Percentiles rank a stretch among this genome's conserved stretches.
phyloP scores from a whole-genome alignment of 495 filamentous ascomycete genomes.

The Coniosporium apollinis region DNA sequence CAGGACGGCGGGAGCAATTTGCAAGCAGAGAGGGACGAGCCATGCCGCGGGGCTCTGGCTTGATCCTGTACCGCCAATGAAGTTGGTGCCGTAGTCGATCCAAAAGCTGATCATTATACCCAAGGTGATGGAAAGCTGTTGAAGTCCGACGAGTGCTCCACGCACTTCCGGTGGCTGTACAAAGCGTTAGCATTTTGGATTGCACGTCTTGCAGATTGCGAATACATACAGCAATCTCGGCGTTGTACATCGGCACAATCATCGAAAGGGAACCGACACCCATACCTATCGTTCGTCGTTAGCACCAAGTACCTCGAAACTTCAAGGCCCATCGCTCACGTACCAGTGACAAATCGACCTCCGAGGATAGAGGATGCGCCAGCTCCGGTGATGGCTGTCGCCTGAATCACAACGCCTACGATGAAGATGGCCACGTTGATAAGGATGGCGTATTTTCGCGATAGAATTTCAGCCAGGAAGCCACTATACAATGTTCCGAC shows the following conservation, averaged over 20 bases:
- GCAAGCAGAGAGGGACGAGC: conserved; percentile 22
- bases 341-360: conserved; percentile 56
- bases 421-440: conserved; percentile 58
- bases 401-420: conserved; percentile 60
- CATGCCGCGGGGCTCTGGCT: conserved; percentile 42
- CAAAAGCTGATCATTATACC: conserved; percentile 77
- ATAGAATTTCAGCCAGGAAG: conserved; percentile 56
- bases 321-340: conserved; percentile 3
- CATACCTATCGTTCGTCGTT: conserved; percentile 30
- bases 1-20: conserved; percentile 21
- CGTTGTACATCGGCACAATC: conserved; percentile 54
- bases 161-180: conserved; percentile 36
- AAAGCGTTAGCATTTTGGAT: conserved; percentile 10
- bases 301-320: background rate
- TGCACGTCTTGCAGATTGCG: conserved; percentile 33
- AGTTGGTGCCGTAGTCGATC: conserved; percentile 58
- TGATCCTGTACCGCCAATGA: conserved; percentile 50
- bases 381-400: conserved; percentile 35
- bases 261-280: conserved; percentile 53
- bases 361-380: conserved; percentile 47
- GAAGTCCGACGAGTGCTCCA: conserved; percentile 57
- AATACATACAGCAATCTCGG: conserved; percentile 34
- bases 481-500: conserved; percentile 59
- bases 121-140: conserved; percentile 68
- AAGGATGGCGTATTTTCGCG: conserved; percentile 58